These are phyloP conservation scores for Amanita brunnescens DNA, from an alignment of 768 basidiomycete species.

Conservation along the genomic window DNA sequence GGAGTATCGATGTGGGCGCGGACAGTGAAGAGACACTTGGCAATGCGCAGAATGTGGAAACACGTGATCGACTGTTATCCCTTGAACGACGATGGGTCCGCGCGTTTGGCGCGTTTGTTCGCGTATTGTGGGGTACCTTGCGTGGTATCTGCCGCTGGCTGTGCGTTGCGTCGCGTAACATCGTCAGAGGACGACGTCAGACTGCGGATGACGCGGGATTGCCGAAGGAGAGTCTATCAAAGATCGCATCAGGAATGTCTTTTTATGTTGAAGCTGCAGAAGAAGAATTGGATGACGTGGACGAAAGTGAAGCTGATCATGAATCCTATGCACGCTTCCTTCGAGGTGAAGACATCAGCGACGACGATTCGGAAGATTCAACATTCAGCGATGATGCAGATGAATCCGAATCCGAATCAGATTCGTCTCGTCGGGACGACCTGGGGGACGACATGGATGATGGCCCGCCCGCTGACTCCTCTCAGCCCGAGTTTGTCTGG, in stretches of 20 bases:
- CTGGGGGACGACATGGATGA: constrained; percentile 14
- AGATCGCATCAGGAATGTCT: constrained; percentile 1
- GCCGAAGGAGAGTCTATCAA: constrained; percentile 10
- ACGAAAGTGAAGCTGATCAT: constrained; percentile 20
- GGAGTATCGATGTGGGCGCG: constrained; percentile 4
- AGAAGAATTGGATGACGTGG: constrained; percentile 16
- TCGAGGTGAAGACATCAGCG: constrained; percentile 43
- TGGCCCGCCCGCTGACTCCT: neutral
- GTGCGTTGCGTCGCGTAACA: constrained; percentile 11
- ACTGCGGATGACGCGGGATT: constrained; percentile 7
- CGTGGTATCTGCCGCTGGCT: constrained; percentile 13
- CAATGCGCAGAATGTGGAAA: constrained; percentile 10
- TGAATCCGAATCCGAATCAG: constrained; percentile 15
- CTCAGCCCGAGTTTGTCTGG: neutral
- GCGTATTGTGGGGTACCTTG: constrained; percentile 18
- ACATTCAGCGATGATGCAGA: constrained; percentile 16
- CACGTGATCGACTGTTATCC: constrained; percentile 3
- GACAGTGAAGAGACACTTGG: constrained; percentile 2
- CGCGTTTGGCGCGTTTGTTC: constrained; percentile 13
- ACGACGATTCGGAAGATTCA: constrained; percentile 24
- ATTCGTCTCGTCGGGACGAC: constrained; percentile 15
- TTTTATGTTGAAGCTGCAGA: constrained; percentile 12
- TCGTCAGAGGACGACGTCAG: constrained; percentile 7
- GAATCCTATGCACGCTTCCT: constrained; percentile 50
- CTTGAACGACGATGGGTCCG: constrained; percentile 10